Conservation (phyloP, 805 yeast species). For the Teunomyces pallodes region DNA sequence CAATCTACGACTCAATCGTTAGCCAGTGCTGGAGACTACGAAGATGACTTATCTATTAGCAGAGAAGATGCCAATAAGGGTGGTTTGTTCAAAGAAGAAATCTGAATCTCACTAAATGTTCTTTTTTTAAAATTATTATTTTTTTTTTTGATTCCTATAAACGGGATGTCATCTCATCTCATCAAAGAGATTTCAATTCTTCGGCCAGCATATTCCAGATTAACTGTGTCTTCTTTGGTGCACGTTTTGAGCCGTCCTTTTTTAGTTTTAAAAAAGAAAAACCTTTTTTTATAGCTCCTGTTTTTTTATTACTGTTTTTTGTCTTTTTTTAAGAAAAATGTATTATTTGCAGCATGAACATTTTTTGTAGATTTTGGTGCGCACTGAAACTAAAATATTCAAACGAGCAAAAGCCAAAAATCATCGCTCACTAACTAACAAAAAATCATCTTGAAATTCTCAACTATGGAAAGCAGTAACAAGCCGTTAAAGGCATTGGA, state of each 20-base stretch:
- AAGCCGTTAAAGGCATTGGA: slow-evolving; percentile 3
- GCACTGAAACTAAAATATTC: not conserved
- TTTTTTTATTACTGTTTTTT: slow-evolving; percentile 6
- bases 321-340: not conserved
- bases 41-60: slow-evolving; percentile 30
- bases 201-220: not conserved
- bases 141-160: slow-evolving; percentile 1
- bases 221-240: not conserved
- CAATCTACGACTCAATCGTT: slow-evolving; percentile 4
- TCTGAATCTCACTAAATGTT: slow-evolving; percentile 14
- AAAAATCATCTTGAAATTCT: not conserved
- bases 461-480: not conserved
- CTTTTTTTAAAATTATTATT: not conserved
- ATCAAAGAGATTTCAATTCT: slow-evolving; percentile 2
- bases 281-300: not conserved
- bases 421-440: not conserved
- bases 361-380: not conserved
- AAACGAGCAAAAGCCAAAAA: not conserved
- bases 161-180: not conserved
- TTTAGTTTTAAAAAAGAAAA: too few species aligned
- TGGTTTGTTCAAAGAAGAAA: slow-evolving; percentile 43
- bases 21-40: slow-evolving; percentile 13
- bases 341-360: not conserved
- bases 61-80: slow-evolving; percentile 26
- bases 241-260: not conserved